Base-by-base conservation (phyloP, 139 green algal genomes). In the Picochlorum sp. region DNA sequence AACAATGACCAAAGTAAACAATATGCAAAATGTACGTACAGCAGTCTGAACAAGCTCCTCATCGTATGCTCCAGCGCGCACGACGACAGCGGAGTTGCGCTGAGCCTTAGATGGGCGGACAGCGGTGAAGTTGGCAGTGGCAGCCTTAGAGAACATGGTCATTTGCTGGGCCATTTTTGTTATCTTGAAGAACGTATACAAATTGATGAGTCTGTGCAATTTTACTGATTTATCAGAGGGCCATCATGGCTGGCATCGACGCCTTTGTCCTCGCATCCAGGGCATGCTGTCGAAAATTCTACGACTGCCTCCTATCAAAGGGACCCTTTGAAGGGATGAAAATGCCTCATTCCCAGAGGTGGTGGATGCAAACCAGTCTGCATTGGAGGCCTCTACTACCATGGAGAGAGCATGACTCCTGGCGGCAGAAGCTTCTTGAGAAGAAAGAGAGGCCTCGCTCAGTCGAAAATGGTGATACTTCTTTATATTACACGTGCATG, bases 21-120 rank as follows among this genome's bases (percentile, higher is more conserved):
- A 23, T 15, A 13, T 14, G 31, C 49, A 63, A 24, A 45, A 54
- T 24, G 64, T 6, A 76, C 82, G 61, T 68, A 91, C 86, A 62
- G 87, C 87, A 14, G 87, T 96, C 66, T 81, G 47, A 52, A 94
- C 71, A 30, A 96, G 87, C 82, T 96, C 89, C 65, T 90, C 89
- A 70, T 92, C 89, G 68, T 90, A 96, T 66, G 84, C 79, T 68
- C 78, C 80, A 60, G 79, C 78, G 16, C 66, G 62, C 20, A 79
- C 72, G 16, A 64, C 70, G 38, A 84, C 70, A 56, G 57, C 15
- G 47, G 20, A 44, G 23, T 20, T 28, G 56, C 56, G 56, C 26
- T 45, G 30, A 45, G 56, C n/a, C 26, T 62, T 62, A 28, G 56
- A 38, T 18, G 56, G 16, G 28, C 30, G 21, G 56, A 28, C 56